These are phyloP conservation scores for Pelargonium citronellum DNA, from an alignment of 441 rosid species.

Conservation along the genomic window DNA sequence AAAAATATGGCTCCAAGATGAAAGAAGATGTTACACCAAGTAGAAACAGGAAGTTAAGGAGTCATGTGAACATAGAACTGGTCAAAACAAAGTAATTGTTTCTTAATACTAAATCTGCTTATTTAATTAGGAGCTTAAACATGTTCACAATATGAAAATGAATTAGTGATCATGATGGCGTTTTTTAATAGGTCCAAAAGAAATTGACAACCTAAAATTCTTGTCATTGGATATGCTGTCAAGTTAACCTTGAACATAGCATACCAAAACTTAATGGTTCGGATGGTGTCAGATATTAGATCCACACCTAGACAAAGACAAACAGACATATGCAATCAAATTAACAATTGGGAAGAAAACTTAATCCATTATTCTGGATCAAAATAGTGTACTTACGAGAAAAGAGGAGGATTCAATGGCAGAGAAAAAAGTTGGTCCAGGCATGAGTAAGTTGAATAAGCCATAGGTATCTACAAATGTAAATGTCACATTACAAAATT, in stretches of 20 bases:
- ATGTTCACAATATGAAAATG: too few relatives aligned
- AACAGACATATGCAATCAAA: neutral
- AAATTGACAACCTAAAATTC: too few relatives aligned
- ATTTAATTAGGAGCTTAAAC: too few relatives aligned
- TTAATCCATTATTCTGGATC: neutral
- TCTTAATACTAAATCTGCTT: too few relatives aligned
- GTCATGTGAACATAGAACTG: too few relatives aligned
- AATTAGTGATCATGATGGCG: too few relatives aligned
- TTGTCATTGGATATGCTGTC: too few relatives aligned
- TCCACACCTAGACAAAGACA: neutral
- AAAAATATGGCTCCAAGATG: too few relatives aligned
- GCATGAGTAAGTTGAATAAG: constrained; percentile 67
- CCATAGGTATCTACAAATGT: constrained; percentile 66
- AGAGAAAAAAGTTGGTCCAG: constrained; percentile 74
- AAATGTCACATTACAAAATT: constrained; percentile 6
- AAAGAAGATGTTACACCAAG: too few relatives aligned
- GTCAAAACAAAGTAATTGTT: too few relatives aligned
- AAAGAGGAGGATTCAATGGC: constrained; percentile 65
- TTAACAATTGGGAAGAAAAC: constrained; percentile 9
- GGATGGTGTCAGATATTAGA: neutral
- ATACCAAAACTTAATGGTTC: neutral
- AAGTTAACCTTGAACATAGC: neutral
- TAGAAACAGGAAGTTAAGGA: too few relatives aligned
- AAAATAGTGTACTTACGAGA: constrained; percentile 54
- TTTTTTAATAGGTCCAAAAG: too few relatives aligned